Base-by-base conservation (phyloP, 2,329 filamentous ascomycete genomes). In the Diaporthe sp. region DNA sequence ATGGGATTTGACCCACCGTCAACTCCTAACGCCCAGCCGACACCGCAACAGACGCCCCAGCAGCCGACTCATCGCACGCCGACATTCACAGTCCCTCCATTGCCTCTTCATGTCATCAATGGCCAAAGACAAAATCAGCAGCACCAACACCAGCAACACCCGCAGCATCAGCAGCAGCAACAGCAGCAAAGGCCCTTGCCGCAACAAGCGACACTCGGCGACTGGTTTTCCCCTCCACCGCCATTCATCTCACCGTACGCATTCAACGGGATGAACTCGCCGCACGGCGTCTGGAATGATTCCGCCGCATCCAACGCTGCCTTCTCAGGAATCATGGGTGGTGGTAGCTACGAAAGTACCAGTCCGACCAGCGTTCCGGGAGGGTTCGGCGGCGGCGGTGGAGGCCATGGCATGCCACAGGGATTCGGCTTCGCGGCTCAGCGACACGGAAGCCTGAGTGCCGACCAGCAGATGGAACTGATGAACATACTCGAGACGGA, bases 391-490 rank as follows among this genome's bases (percentile, higher is more conserved):
- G 75, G 78, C 68, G 53, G 53, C 15, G 76, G 76, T 22, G 76
- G 77, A 37, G 77, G 79, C 46, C 75, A 78, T 19, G 79, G 76
- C 22, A 77, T 77, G 65, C 76, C 74, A 17, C 65, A 71, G 75
- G 31, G 73, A 49, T 78, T 78, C 15, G 81, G 79, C 22, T 85
- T 83, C 76, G 81, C 83, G 4, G 83, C 85, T 37, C 89, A 90
- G 81, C 90, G 88, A 76, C 91, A 91, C 80, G 95, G 92, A 78
- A 94, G 89, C 76, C 86, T 97, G 44, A 96, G 92, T 76, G 93
- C 95, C 78, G 91, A 95, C 80, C 94, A 97, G 83, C 95, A 97
- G 84, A 85, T 93, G 77, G 94, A 98, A 85, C 86, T 98, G 51
- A 95, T 97, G 93, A 91, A 92, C 73, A 92, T 92, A 67, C 88